These are phyloP conservation scores for Lenwebbia sp. DNA, from an alignment of 345 rosid genomes.

Conservation along the genomic window DNA sequence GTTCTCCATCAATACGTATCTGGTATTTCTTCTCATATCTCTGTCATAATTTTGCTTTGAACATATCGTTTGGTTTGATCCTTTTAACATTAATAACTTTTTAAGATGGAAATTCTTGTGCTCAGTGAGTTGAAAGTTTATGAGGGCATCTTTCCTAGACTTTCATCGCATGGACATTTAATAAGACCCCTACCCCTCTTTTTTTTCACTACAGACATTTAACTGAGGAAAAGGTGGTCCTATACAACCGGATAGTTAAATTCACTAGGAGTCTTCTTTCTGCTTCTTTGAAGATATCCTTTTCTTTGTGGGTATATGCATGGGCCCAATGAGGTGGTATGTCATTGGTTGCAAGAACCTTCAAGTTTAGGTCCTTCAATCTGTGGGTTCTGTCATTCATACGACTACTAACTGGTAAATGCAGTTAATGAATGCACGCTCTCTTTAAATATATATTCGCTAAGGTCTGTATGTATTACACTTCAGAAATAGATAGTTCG, in stretches of 20 bases:
- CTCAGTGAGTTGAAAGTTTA: background rate
- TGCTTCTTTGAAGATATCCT: background rate
- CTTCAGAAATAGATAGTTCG: background rate
- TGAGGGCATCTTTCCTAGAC: background rate
- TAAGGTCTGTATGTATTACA: background rate
- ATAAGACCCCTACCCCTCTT: background rate
- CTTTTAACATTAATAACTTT: background rate
- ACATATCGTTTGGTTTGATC: background rate
- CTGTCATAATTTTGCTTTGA: background rate
- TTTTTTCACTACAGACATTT: background rate
- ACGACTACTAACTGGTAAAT: background rate
- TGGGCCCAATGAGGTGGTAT: background rate
- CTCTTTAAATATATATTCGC: background rate
- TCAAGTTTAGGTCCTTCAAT: background rate
- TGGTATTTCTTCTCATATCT: background rate
- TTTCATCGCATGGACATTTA: background rate
- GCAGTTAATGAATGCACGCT: background rate
- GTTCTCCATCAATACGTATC: constrained; percentile 5
- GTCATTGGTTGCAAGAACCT: background rate
- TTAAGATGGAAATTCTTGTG: background rate
- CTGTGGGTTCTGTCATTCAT: background rate
- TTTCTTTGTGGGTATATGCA: background rate
- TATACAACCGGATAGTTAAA: background rate
- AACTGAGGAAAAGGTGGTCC: background rate
- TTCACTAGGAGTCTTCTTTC: background rate